These are phyloP conservation scores for Mayamaea pseudoterrestris DNA, from an alignment of 108 stramenopile species.

Conservation along the genomic window DNA sequence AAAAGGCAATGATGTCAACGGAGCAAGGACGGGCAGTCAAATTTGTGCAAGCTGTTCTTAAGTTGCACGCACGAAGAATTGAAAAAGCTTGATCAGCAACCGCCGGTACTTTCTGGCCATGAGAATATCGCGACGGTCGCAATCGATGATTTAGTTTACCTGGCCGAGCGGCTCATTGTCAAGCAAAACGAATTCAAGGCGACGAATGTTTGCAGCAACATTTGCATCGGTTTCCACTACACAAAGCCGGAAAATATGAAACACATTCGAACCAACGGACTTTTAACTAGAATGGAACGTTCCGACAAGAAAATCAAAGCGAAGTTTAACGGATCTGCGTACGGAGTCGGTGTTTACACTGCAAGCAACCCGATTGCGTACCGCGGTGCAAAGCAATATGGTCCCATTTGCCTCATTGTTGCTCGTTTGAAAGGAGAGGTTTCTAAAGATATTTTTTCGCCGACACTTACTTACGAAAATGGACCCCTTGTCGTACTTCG, in stretches of 20 bases:
- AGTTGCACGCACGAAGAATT: not conserved
- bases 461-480: not conserved
- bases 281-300: slow-evolving; percentile 17
- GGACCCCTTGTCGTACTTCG: not conserved
- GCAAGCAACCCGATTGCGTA: slow-evolving; percentile 15
- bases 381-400: slow-evolving; percentile 9
- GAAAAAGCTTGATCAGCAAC: not conserved
- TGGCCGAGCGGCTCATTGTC: slow-evolving; percentile 1
- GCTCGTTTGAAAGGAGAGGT: slow-evolving; percentile 3
- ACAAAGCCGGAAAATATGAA: slow-evolving; percentile 12
- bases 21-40: not conserved
- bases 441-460: not conserved
- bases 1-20: no score
- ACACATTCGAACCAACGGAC: slow-evolving; percentile 9
- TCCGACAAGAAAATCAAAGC: slow-evolving; percentile 4
- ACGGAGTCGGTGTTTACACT: slow-evolving; percentile 32
- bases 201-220: not conserved
- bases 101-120: no score
- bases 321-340: slow-evolving; percentile 6
- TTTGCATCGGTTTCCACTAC: slow-evolving; percentile 26
- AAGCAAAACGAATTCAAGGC: not conserved
- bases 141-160: not conserved
- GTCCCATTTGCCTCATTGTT: slow-evolving; percentile 6
- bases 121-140: no score
- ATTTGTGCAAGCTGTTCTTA: slow-evolving; percentile 1